These are phyloP conservation scores for Fusarium veterinarium DNA, from an alignment of 2,329 filamentous ascomycete species.

Conservation along the genomic window DNA sequence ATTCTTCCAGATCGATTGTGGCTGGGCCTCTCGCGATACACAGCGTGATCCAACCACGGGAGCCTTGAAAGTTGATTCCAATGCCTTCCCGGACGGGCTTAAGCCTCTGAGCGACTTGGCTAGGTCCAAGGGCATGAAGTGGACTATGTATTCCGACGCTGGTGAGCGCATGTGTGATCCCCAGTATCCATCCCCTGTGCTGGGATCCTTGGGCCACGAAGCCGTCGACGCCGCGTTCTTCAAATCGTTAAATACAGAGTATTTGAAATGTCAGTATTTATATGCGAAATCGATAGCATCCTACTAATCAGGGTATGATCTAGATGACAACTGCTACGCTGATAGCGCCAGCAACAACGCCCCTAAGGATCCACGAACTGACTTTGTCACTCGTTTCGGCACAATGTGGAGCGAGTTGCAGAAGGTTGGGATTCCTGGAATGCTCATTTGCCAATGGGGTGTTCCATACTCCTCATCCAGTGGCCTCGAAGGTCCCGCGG, in stretches of 20 bases:
- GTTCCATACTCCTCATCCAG: not conserved
- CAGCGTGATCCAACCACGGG: not conserved
- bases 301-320: not conserved
- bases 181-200: not conserved
- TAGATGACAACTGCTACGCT: not conserved
- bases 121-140: not conserved
- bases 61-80: not conserved
- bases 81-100: not conserved
- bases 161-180: not conserved
- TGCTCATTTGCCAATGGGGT: not conserved
- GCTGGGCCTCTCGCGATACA: not conserved
- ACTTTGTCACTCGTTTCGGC: not conserved
- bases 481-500: not conserved
- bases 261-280: not conserved
- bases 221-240: not conserved
- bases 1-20: not conserved
- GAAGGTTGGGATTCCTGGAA: not conserved
- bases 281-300: not conserved
- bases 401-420: not conserved
- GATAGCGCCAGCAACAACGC: not conserved
- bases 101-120: not conserved
- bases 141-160: slow-evolving; percentile 1
- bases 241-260: not conserved
- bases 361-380: not conserved
- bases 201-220: not conserved